Base-by-base conservation (phyloP, 2,329 filamentous ascomycete species). In the Exophiala spinifera region DNA sequence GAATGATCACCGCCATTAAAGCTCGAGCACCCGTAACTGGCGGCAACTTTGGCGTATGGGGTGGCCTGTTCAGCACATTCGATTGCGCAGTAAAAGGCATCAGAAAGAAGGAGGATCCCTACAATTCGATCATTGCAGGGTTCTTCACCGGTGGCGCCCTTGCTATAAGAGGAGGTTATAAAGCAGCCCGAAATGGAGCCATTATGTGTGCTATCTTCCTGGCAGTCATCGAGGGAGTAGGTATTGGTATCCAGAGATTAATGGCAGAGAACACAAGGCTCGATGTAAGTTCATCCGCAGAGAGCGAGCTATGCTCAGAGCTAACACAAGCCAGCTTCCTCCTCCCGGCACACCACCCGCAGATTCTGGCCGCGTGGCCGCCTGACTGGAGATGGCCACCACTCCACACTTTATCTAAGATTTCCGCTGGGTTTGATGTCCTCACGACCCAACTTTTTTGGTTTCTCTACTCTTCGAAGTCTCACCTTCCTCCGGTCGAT, bases 1-100 rank as follows among this genome's bases (percentile, higher is more conserved):
- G 94, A 71, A 89, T 94, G 64, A 82, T 99, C 75, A 96, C 92
- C 66, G 94, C 94, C 57, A 91, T 99, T 76, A 99, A 99, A 81
- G 91, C 94, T 70, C 88, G 94, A 70, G 94, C 94, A 39, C 94
- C 94, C 2, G 92, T 97, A 31, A 82, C 97, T 45, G 94, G 94
- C 68, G 94, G 94, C 67, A 99, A 99, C 79, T 99, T 97, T 67
- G 92, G 92, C 66, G 90, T 95, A 53, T 97, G 94, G 92, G 92
- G 94, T 70, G 94, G 94, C 63, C 78, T 97, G 54, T 97, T 97
- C 80, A 90, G 86, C 66, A 95, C 90, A 59, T 97, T 92, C 69
- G 94, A 99, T 76, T 99, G 94, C 78, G 88, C 91, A 19, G 88
- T 96, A 59, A 99, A 97, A 80, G 92, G 92, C 54, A 78, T 92